These are phyloP conservation scores for Aureobasidium sp. DNA, from an alignment of 2,329 filamentous ascomycete genomes.

Conservation along the genomic window DNA sequence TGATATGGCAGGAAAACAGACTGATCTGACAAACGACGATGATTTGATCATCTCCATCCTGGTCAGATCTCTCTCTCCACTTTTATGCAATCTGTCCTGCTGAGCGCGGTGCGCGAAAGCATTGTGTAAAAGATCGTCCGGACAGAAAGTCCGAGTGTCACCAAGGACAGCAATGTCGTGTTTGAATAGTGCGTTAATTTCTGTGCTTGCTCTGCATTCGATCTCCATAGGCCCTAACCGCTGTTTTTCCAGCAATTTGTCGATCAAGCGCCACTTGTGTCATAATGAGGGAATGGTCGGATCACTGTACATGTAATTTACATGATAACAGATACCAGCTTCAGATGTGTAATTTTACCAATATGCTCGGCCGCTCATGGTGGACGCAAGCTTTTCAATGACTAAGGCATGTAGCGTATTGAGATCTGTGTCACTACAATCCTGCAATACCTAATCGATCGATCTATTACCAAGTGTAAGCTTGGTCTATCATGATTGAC, in stretches of 20 bases:
- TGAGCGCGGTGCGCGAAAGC: neutral
- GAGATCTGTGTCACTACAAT: neutral
- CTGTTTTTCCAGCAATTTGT: neutral
- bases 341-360: neutral
- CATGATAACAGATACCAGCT: neutral
- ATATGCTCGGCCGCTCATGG: neutral
- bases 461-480: neutral
- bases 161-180: neutral
- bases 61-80: too few species aligned
- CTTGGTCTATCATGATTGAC: neutral
- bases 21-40: too few species aligned
- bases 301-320: neutral
- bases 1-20: too few species aligned
- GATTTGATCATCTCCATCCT: too few species aligned
- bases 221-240: neutral
- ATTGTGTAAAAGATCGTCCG: slow-evolving; percentile 4
- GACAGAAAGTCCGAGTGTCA: neutral
- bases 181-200: neutral
- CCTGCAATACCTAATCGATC: neutral
- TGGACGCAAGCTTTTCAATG: neutral
- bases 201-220: slow-evolving; percentile 1
- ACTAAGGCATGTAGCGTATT: neutral
- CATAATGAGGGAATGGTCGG: neutral
- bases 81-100: neutral
- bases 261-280: neutral